phyloP scores from a whole-genome alignment of 179 eudicot genomes.

The Corrigiola litoralis region DNA sequence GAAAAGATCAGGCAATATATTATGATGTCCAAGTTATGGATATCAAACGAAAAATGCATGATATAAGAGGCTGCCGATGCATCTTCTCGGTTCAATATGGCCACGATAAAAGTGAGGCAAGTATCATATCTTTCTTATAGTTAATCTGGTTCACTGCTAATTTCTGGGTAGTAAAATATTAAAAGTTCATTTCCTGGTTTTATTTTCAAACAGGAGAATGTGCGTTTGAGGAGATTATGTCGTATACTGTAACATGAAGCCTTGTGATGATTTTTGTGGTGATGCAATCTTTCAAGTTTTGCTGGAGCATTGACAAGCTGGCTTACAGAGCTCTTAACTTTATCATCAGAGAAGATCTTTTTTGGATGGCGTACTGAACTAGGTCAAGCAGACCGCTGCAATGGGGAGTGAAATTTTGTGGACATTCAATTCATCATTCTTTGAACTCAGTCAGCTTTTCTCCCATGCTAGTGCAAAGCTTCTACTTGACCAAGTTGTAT shows the following conservation, averaged over 20 bases:
- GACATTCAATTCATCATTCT: background rate
- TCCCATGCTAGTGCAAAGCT: background rate
- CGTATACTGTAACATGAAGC: conserved; percentile 25
- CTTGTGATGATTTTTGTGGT: background rate
- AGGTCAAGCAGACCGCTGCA: background rate
- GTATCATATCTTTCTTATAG: background rate
- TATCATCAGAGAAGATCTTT: background rate
- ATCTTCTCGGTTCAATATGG: conserved; percentile 62
- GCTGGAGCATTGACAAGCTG: background rate
- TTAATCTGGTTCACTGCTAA: background rate
- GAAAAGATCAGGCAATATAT: conserved; percentile 66
- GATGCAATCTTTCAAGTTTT: background rate
- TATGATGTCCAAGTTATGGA: conserved; percentile 57
- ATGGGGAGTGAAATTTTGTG: conserved; percentile 12
- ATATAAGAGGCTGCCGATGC: conserved; percentile 62
- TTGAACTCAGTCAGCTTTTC: background rate
- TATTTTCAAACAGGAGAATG: conserved; percentile 47
- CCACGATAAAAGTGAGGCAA: conserved; percentile 61
- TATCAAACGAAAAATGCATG: conserved; percentile 58
- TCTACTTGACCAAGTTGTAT: too few species aligned
- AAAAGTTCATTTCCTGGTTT: background rate
- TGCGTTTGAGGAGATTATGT: conserved; percentile 68
- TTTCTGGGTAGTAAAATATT: too few species aligned
- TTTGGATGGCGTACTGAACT: background rate
- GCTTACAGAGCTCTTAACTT: background rate